A percentile compares a stretch with the other conserved stretches of the same genome.
Evolutionary conservation across 2,329 filamentous ascomycete genomes (phyloP).

Genomic region (Lachnellula arida): DNA sequence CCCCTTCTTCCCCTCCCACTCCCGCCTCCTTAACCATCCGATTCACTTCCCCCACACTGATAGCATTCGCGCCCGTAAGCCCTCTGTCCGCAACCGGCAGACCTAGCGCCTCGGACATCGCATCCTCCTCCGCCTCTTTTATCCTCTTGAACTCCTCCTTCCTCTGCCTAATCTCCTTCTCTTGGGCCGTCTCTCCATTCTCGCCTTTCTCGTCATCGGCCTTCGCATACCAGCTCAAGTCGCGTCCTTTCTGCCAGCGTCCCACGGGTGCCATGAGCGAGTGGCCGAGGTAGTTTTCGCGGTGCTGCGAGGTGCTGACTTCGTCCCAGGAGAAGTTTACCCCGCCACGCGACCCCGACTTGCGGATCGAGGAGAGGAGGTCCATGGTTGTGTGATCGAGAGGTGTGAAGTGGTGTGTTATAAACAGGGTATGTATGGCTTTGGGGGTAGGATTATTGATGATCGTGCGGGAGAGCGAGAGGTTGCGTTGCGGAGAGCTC

Average conservation of each 20-base stretch:
- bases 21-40: constrained; percentile 46
- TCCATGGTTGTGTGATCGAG: constrained; percentile 60
- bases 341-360: constrained; percentile 85
- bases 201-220: constrained; percentile 44
- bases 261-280: constrained; percentile 71
- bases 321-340: constrained; percentile 97
- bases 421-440: not conserved
- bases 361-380: constrained; percentile 85
- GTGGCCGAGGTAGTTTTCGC: constrained; percentile 78
- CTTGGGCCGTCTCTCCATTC: constrained; percentile 54
- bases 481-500: not conserved
- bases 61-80: constrained; percentile 58
- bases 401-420: not conserved
- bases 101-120: constrained; percentile 76
- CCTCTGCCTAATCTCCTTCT: constrained; percentile 55
- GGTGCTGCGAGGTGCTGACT: constrained; percentile 81
- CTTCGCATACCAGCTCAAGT: constrained; percentile 62
- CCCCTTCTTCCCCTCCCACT: constrained; percentile 34
- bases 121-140: constrained; percentile 91
- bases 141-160: constrained; percentile 75
- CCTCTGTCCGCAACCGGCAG: constrained; percentile 61
- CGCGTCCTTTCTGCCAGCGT: constrained; percentile 64
- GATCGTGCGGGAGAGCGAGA: not conserved
- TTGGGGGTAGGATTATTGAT: too few relatives aligned
- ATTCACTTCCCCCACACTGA: constrained; percentile 60